These are phyloP conservation scores for Polygonum aviculare DNA, from an alignment of 148 eudicot genomes.

Conservation along the genomic window DNA sequence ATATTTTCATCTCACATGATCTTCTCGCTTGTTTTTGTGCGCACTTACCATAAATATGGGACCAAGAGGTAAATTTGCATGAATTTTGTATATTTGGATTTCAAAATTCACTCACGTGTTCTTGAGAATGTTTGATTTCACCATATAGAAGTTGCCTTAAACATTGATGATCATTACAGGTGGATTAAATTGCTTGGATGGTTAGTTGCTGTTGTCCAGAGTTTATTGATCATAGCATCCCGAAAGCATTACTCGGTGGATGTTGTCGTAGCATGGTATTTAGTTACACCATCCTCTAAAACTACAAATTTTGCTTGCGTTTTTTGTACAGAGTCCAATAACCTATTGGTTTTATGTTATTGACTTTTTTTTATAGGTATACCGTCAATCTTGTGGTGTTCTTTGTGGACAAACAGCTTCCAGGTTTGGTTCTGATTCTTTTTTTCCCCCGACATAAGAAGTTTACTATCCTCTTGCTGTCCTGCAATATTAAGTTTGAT, in stretches of 20 bases:
- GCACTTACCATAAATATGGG: constrained; percentile 91
- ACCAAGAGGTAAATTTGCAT: constrained; percentile 46
- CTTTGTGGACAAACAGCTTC: constrained; percentile 73
- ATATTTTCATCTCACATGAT: constrained; percentile 99
- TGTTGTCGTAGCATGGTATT: constrained; percentile 81
- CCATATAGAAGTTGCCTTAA: not conserved
- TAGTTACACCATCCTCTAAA: not conserved
- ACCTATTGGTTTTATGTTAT: not conserved
- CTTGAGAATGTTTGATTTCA: not conserved
- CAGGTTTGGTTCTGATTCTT: constrained; percentile 38
- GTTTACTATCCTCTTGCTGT: not conserved
- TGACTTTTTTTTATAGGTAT: constrained; percentile 44
- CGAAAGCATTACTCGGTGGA: constrained; percentile 98
- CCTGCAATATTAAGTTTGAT: not conserved
- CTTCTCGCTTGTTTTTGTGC: constrained; percentile 78
- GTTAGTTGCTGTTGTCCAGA: constrained; percentile 63
- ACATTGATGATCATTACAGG: constrained; percentile 25
- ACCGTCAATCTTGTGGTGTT: constrained; percentile 88
- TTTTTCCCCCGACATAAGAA: not conserved
- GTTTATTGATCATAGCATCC: constrained; percentile 90
- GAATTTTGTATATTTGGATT: not conserved
- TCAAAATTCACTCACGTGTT: not conserved
- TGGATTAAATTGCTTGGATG: constrained; percentile 78
- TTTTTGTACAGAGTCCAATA: not conserved
- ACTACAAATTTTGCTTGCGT: not conserved